Evolutionary conservation across 1,284 basidiomycete genomes (phyloP).

Genomic region (Schizophyllum amplum): DNA sequence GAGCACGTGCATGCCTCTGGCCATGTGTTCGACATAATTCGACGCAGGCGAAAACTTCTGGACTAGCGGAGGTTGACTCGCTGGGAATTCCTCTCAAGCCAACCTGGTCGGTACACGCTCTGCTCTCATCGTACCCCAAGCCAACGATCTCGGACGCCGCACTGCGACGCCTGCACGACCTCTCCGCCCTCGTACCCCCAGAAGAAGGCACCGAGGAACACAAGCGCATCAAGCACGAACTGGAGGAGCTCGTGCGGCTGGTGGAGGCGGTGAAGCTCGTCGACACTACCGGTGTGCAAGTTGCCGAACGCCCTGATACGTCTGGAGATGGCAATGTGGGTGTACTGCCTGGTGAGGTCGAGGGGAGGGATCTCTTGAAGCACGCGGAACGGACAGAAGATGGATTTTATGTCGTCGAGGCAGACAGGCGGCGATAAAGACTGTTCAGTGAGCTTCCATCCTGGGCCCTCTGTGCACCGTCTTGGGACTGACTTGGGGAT

Average conservation of each 20-base stretch:
- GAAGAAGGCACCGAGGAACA: slow-evolving; percentile 44
- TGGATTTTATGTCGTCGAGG: slow-evolving; percentile 13
- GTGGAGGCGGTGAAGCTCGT: slow-evolving; percentile 73
- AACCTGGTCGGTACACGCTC: slow-evolving; percentile 69
- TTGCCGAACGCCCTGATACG: slow-evolving; percentile 38
- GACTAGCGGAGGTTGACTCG: slow-evolving; percentile 26
- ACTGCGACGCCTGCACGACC: slow-evolving; percentile 53
- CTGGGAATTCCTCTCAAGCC: slow-evolving; percentile 54
- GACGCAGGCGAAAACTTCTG: background rate
- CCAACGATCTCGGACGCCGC: slow-evolving; percentile 49
- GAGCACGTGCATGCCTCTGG: background rate
- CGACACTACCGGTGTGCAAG: slow-evolving; percentile 24
- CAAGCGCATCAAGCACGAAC: slow-evolving; percentile 38
- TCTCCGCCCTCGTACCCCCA: slow-evolving; percentile 64
- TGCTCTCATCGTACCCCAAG: slow-evolving; percentile 66
- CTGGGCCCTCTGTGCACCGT: no score
- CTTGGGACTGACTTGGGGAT: no score
- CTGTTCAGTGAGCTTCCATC: no score
- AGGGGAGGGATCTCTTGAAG: slow-evolving; percentile 8
- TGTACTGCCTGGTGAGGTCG: slow-evolving; percentile 13
- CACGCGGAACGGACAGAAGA: slow-evolving; percentile 8
- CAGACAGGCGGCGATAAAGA: no score
- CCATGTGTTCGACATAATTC: background rate
- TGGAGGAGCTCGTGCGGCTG: slow-evolving; percentile 63
- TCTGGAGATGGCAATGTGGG: slow-evolving; percentile 29